Evolutionary conservation across 2,329 filamentous ascomycete species (phyloP).

Genomic region (Ophiostoma quercus): DNA sequence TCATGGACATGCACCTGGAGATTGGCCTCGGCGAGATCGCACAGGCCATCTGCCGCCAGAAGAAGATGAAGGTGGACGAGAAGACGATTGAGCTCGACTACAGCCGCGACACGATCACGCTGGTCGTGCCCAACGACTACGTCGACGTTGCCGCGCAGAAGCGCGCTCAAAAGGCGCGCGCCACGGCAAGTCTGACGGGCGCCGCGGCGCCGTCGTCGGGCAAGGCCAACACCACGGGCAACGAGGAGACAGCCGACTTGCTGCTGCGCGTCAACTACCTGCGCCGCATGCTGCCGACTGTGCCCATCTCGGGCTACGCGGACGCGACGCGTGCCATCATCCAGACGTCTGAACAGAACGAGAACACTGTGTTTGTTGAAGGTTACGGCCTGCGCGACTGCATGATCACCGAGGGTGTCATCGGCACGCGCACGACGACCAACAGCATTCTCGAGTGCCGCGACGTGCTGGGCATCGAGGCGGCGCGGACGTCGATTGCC

Average conservation of each 20-base stretch:
- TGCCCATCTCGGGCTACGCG: conserved; percentile 87
- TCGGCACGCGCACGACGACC: conserved; percentile 66
- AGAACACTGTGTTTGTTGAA: conserved; percentile 78
- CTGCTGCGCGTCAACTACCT: conserved; percentile 78
- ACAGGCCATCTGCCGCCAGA: conserved; percentile 69
- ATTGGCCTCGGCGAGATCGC: conserved; percentile 69
- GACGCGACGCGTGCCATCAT: conserved; percentile 84
- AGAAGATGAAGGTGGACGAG: conserved; percentile 69
- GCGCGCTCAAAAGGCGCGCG: conserved; percentile 44
- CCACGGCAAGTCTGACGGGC: conserved; percentile 38
- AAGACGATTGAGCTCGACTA: conserved; percentile 57
- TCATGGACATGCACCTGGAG: conserved; percentile 76
- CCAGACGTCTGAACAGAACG: conserved; percentile 65
- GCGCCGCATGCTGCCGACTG: conserved; percentile 71
- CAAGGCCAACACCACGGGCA: conserved; percentile 36
- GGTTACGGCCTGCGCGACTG: conserved; percentile 85
- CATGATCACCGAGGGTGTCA: conserved; percentile 89
- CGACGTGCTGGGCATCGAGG: conserved; percentile 89
- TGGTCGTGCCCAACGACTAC: conserved; percentile 58
- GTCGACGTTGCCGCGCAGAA: conserved; percentile 47
- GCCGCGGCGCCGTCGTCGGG: conserved; percentile 29
- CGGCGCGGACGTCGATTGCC: conserved; percentile 82
- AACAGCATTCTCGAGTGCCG: conserved; percentile 89
- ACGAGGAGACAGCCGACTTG: conserved; percentile 55
- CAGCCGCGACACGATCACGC: conserved; percentile 60